Conservation (phyloP, 129 eudicot species). For the Tanacetum coccineum region DNA sequence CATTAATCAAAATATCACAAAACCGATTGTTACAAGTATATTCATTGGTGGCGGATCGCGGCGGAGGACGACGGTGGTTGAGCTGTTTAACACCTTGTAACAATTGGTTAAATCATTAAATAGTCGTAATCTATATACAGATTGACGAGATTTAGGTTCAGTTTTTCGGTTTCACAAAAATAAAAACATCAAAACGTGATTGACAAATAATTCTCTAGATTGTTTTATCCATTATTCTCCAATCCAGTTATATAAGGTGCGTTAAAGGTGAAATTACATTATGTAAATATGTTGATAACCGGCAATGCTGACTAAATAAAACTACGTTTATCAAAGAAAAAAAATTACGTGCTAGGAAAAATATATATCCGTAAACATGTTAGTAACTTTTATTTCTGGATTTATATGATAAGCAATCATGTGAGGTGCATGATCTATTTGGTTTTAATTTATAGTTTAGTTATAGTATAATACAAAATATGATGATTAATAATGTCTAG, state of each 20-base stretch:
- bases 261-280: too few relatives aligned
- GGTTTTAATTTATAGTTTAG: background rate
- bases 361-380: too few relatives aligned
- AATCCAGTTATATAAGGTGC: slow-evolving; percentile 18
- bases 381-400: too few relatives aligned
- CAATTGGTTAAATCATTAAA: slow-evolving; percentile 21
- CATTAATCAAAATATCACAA: slow-evolving; percentile 10
- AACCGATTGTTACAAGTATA: slow-evolving; percentile 33
- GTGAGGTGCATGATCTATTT: background rate
- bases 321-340: too few relatives aligned
- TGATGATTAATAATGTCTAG: background rate
- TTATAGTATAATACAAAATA: background rate
- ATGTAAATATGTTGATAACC: background rate
- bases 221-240: slow-evolving; percentile 28
- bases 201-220: slow-evolving; percentile 21
- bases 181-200: slow-evolving; percentile 20
- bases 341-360: too few relatives aligned
- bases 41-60: slow-evolving; percentile 27
- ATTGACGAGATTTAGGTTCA: slow-evolving; percentile 23
- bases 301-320: too few relatives aligned
- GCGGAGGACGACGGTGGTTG: slow-evolving; percentile 21
- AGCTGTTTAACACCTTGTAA: slow-evolving; percentile 22
- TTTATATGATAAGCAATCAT: too few relatives aligned
- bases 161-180: slow-evolving; percentile 15
- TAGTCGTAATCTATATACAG: slow-evolving; percentile 6